These are phyloP conservation scores for Podila horticola DNA, from an alignment of 192 early-diverging fungal genomes.

Conservation along the genomic window DNA sequence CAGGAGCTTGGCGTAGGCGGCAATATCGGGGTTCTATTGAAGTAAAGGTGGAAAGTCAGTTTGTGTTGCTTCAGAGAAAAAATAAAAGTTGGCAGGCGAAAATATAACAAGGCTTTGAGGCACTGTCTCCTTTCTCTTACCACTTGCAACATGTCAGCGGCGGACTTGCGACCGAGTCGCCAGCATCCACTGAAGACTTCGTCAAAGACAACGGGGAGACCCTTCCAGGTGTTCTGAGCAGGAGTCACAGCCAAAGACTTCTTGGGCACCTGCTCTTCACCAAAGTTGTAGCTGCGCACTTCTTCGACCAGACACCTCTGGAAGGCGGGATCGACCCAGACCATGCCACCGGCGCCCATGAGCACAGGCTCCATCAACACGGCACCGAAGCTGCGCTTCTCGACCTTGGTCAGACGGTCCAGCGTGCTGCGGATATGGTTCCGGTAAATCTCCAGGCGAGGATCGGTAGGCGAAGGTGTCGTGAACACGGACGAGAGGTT, in stretches of 20 bases:
- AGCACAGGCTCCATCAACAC: slow-evolving; percentile 82
- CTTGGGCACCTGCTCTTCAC: slow-evolving; percentile 20
- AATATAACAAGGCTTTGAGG: background rate
- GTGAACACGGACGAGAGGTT: slow-evolving; percentile 34
- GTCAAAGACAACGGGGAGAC: slow-evolving; percentile 80
- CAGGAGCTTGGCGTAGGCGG: slow-evolving; percentile 79
- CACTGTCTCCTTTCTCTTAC: slow-evolving; percentile 51
- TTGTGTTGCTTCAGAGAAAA: background rate
- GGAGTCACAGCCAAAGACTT: background rate
- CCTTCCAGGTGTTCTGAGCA: slow-evolving; percentile 54
- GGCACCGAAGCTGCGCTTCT: slow-evolving; percentile 61
- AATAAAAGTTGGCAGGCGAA: background rate
- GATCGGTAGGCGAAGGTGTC: slow-evolving; percentile 20
- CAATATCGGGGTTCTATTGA: slow-evolving; percentile 74
- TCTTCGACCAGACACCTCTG: slow-evolving; percentile 71
- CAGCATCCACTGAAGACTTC: slow-evolving; percentile 85
- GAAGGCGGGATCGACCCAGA: slow-evolving; percentile 82
- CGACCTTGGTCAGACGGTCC: slow-evolving; percentile 41
- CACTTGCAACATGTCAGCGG: slow-evolving; percentile 66
- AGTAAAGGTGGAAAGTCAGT: background rate
- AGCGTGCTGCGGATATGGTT: slow-evolving; percentile 54
- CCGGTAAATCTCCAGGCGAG: slow-evolving; percentile 52
- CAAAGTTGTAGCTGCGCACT: slow-evolving; percentile 52
- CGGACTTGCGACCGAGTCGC: slow-evolving; percentile 69
- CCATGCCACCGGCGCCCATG: slow-evolving; percentile 89